A percentile compares a stretch with the other conserved stretches of the same genome.
Conservation (phyloP, 208 protist species). For the Tritrichomonas musculus region DNA sequence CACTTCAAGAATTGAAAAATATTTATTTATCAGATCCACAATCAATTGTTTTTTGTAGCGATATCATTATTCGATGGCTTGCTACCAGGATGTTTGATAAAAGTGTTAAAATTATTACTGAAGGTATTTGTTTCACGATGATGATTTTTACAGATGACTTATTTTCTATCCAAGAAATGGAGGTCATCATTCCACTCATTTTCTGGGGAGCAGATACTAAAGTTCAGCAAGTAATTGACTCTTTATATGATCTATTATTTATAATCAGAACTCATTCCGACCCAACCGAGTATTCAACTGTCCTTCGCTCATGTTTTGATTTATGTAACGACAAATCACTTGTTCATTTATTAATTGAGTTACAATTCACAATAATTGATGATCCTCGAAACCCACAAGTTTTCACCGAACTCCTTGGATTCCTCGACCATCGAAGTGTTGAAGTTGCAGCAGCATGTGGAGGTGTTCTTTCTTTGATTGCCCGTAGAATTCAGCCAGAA, state of each 20-base stretch:
- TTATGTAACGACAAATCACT: neutral
- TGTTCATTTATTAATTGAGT: neutral
- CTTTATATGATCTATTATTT: neutral
- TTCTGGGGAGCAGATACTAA: neutral
- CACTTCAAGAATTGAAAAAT: neutral
- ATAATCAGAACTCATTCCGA: neutral
- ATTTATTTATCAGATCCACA: neutral
- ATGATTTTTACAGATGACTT: neutral
- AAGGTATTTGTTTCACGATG: neutral
- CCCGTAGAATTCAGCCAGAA: neutral
- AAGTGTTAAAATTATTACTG: neutral
- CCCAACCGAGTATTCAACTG: neutral
- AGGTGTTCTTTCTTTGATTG: neutral
- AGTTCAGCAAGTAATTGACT: neutral
- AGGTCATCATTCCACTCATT: neutral
- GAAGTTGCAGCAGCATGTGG: conserved; percentile 6
- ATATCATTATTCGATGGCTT: neutral
- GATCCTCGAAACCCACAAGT: neutral
- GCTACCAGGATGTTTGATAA: neutral
- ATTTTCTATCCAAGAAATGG: neutral
- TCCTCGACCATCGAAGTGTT: neutral
- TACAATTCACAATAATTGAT: neutral
- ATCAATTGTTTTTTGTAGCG: neutral
- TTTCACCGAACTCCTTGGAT: neutral
- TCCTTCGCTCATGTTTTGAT: neutral